phyloP scores from a whole-genome alignment of 2,329 filamentous ascomycete genomes.

The Onygena corvina region DNA sequence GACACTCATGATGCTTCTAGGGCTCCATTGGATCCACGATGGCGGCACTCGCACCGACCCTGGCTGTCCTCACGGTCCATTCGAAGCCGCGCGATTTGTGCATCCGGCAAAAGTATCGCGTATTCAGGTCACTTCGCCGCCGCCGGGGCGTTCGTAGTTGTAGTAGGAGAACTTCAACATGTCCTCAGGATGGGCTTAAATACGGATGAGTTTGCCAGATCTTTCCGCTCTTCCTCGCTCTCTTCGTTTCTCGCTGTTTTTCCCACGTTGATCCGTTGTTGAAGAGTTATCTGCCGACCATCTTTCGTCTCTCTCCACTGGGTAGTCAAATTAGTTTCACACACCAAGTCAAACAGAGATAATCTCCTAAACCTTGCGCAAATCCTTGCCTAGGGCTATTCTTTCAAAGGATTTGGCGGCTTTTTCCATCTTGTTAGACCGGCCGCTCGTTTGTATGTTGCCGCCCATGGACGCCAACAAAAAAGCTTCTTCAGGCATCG shows the following conservation, averaged over 20 bases:
- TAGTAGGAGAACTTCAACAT: background rate
- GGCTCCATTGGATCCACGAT: slow-evolving; percentile 4
- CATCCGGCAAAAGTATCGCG: slow-evolving; percentile 4
- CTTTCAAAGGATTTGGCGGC: too few species aligned
- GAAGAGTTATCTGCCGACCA: background rate
- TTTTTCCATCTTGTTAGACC: too few species aligned
- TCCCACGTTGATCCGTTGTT: too few species aligned
- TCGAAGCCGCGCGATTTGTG: slow-evolving; percentile 15
- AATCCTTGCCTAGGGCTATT: too few species aligned
- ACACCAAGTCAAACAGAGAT: too few species aligned
- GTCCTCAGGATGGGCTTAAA: background rate
- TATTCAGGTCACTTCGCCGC: background rate
- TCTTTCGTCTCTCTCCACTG: too few species aligned
- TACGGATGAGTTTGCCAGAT: too few species aligned
- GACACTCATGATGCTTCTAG: background rate
- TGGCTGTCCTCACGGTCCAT: background rate
- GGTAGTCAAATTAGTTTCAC: too few species aligned
- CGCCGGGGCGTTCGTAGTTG: background rate
- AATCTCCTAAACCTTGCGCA: too few species aligned
- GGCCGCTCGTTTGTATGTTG: too few species aligned
- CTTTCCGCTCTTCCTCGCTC: background rate
- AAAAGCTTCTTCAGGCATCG: background rate
- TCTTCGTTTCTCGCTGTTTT: background rate
- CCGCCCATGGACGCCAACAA: background rate
- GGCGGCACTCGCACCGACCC: background rate